Percentiles rank a stretch among this genome's conserved stretches.
Conservation (phyloP, 169 alveolate species). For the Eimeria maxima region DNA sequence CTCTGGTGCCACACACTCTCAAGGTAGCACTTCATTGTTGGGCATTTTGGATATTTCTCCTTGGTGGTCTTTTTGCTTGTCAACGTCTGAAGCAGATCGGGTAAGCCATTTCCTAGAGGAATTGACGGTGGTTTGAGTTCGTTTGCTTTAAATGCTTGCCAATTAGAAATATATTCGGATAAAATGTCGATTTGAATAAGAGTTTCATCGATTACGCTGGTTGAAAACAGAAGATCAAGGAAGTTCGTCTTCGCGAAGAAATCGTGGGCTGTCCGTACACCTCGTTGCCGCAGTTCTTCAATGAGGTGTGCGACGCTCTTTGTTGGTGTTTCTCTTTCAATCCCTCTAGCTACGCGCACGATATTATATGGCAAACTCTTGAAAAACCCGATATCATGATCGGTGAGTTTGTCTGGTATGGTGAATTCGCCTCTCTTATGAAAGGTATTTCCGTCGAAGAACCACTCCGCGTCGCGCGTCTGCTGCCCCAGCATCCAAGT, state of each 20-base stretch:
- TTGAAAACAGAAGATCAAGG: slow-evolving; percentile 47
- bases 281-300: slow-evolving; percentile 52
- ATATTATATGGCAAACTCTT: slow-evolving; percentile 67
- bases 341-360: slow-evolving; percentile 51
- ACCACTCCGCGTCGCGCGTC: slow-evolving; percentile 53
- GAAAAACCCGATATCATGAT: slow-evolving; percentile 44
- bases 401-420: slow-evolving; percentile 18
- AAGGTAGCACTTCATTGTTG: slow-evolving; percentile 53
- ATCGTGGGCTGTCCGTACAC: slow-evolving; percentile 11
- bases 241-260: slow-evolving; percentile 61
- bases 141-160: background rate
- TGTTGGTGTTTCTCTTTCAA: background rate
- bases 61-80: slow-evolving; percentile 9
- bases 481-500: slow-evolving; percentile 38
- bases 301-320: slow-evolving; percentile 30
- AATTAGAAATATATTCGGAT: background rate
- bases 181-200: slow-evolving; percentile 60
- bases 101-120: background rate
- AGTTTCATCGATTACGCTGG: slow-evolving; percentile 41
- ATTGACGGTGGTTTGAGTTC: slow-evolving; percentile 23
- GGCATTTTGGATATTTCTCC: slow-evolving; percentile 72
- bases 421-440: slow-evolving; percentile 18
- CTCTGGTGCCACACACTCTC: slow-evolving; percentile 16
- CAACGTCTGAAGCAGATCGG: background rate
- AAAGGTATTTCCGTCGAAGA: slow-evolving; percentile 71